Evolutionary conservation across 140 eudicot species (phyloP).

Genomic region (Bidens hawaiensis): DNA sequence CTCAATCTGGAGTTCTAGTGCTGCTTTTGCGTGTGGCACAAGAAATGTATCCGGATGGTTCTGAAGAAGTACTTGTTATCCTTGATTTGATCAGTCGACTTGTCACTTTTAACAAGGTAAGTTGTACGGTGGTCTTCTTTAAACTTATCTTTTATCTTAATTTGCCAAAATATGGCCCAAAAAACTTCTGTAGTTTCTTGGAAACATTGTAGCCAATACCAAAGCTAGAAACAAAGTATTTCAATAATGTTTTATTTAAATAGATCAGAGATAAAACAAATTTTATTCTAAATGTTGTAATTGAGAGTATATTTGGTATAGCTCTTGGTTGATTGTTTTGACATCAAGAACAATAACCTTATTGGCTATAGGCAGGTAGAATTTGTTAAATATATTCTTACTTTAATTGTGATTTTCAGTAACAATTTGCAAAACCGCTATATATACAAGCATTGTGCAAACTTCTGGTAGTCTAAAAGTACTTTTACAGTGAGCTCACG

Average conservation of each 20-base stretch:
- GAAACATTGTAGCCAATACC: background rate
- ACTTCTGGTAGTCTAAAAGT: background rate
- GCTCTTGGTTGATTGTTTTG: background rate
- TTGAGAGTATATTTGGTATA: background rate
- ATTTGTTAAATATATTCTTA: background rate
- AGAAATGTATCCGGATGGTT: slow-evolving; percentile 47
- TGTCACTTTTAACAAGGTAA: slow-evolving; percentile 74
- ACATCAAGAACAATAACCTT: background rate
- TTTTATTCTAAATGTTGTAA: no score
- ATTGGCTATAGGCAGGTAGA: background rate
- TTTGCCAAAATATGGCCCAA: slow-evolving; percentile 5
- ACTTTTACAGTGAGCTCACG: slow-evolving; percentile 1
- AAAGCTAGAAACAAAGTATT: background rate
- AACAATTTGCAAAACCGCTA: background rate
- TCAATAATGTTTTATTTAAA: background rate
- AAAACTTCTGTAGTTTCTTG: background rate
- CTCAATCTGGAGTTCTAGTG: slow-evolving; percentile 75
- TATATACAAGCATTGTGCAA: background rate
- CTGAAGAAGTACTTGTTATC: slow-evolving; percentile 56
- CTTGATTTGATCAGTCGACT: slow-evolving; percentile 75
- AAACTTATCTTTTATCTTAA: background rate
- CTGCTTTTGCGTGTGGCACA: slow-evolving; percentile 81
- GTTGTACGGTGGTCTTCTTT: slow-evolving; percentile 7
- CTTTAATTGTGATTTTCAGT: background rate
- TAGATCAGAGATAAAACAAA: no score